Evolutionary conservation across 305 asterid genomes (phyloP), one percentile per base, ranked within the genome.

Genomic region (Solanum chacoense): DNA sequence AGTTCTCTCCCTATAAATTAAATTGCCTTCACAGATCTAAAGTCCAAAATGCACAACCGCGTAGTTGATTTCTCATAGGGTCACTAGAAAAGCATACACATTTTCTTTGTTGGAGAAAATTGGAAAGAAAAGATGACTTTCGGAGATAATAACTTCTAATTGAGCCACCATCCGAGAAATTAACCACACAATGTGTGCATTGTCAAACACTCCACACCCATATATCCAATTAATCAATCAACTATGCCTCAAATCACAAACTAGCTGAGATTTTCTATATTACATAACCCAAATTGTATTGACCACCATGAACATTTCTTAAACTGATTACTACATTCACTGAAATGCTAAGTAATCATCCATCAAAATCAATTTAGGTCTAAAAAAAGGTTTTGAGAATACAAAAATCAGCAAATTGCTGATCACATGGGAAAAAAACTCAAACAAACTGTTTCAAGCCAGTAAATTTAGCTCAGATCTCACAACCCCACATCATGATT

Each of bases 21-120:
- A 50, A 83, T 83, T 83, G 40, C 14, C 86, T 84, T 83, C 42
- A 55, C 74, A 84, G 87, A 84, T 55, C 87, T 84, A 71, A 84
- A 45, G 36, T 29, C 40, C 86, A 29, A 6, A 81, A 22, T 84
- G 45, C 40, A 7, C 22, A 32, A 31, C 14, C 13, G 79, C 40
- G 50, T 24, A 65, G 73, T 65, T n/a, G 73, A 67, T 67, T 67
- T 67, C 74, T 67, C 32, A 24, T 1, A 26, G 7, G 74, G 32
- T 67, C 32, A 67, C 74, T 67, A 24, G 32, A 67, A 67, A 26
- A 67, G 74, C 8, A 5, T 67, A 67, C 18, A 67, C 74, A 67
- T 11, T 67, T 24, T 67, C 73, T 67, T 63, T 63, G 13, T n/a
- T 22, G 28, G 29, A n/a, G 14, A 65, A 4, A 65, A 65, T n/a